phyloP scores from a whole-genome alignment of 495 filamentous ascomycete species.

The Platismatia glauca region DNA sequence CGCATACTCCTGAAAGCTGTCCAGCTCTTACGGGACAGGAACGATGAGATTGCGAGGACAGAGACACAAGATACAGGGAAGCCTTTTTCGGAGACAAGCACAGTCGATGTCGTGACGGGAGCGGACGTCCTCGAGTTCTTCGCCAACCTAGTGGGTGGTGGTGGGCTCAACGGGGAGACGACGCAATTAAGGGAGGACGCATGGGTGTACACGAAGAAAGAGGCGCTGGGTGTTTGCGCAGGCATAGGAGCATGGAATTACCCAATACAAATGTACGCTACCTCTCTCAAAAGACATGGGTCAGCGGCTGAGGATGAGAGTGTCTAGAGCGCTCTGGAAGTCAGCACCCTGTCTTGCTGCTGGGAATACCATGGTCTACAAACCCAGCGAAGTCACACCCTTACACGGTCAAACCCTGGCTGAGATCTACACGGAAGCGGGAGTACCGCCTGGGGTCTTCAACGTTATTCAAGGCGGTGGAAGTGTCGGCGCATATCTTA shows the following conservation, averaged over 20 bases:
- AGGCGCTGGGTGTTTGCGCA: slow-evolving; percentile 65
- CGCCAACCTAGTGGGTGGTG: slow-evolving; percentile 59
- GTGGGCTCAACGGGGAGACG: slow-evolving; percentile 61
- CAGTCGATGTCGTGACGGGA: slow-evolving; percentile 65
- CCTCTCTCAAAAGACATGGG: slow-evolving; percentile 4
- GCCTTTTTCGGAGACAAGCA: slow-evolving; percentile 63
- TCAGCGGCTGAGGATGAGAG: neutral
- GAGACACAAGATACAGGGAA: slow-evolving; percentile 71
- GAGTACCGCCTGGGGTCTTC: slow-evolving; percentile 70
- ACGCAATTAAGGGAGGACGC: slow-evolving; percentile 58
- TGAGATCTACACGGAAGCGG: slow-evolving; percentile 61
- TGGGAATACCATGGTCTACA: slow-evolving; percentile 82
- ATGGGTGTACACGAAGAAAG: slow-evolving; percentile 67
- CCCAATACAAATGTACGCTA: slow-evolving; percentile 63
- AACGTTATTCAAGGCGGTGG: slow-evolving; percentile 70
- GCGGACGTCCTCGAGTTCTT: slow-evolving; percentile 73
- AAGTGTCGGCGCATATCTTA: slow-evolving; percentile 60
- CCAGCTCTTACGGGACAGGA: slow-evolving; percentile 52
- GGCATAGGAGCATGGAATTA: slow-evolving; percentile 84
- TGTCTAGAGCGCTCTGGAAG: slow-evolving; percentile 64
- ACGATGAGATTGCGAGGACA: slow-evolving; percentile 58
- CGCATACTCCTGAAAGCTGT: slow-evolving; percentile 66
- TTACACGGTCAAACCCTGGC: slow-evolving; percentile 62
- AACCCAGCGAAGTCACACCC: slow-evolving; percentile 73
- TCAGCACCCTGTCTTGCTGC: slow-evolving; percentile 72